A percentile compares a stretch with the other conserved stretches of the same genome.
phyloP scores from a whole-genome alignment of 2,329 filamentous ascomycete species.

The Conoideocrella luteorostrata region DNA sequence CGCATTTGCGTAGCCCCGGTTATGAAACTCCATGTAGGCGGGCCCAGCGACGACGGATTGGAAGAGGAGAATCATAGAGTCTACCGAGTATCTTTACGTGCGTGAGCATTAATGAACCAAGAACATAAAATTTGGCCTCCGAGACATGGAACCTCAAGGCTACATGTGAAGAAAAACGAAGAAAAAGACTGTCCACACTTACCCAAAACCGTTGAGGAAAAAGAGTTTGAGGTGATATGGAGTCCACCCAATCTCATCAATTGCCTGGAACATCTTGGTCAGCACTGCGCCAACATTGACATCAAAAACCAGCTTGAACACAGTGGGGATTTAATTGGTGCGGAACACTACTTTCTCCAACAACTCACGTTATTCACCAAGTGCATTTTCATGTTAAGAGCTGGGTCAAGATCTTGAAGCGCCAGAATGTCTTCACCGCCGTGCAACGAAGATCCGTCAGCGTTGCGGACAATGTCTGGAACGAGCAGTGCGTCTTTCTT shows the following conservation, averaged over 20 bases:
- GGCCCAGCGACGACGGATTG: conserved; percentile 56
- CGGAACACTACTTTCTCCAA: background rate
- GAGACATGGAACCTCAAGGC: too few species aligned
- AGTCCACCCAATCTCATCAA: conserved; percentile 57
- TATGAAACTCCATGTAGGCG: conserved; percentile 54
- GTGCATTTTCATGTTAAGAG: conserved; percentile 60
- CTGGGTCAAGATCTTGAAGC: conserved; percentile 53
- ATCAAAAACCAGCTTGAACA: background rate
- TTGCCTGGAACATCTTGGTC: conserved; percentile 26
- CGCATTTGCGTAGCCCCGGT: conserved; percentile 46
- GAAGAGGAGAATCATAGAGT: conserved; percentile 43
- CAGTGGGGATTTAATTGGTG: background rate
- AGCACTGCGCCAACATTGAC: background rate
- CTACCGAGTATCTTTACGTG: conserved; percentile 36
- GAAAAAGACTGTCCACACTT: conserved; percentile 7
- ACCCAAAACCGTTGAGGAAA: conserved; percentile 55
- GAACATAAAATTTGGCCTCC: too few species aligned
- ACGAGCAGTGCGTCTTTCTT: conserved; percentile 1
- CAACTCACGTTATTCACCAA: conserved; percentile 57
- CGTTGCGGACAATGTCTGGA: conserved; percentile 9
- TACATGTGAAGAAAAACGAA: background rate
- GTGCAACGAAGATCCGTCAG: conserved; percentile 16
- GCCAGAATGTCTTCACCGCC: conserved; percentile 45
- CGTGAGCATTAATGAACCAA: background rate
- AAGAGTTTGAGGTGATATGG: conserved; percentile 54